Conservation (phyloP, 2,329 filamentous ascomycete genomes). For the Verticillium zaregamsianum region DNA sequence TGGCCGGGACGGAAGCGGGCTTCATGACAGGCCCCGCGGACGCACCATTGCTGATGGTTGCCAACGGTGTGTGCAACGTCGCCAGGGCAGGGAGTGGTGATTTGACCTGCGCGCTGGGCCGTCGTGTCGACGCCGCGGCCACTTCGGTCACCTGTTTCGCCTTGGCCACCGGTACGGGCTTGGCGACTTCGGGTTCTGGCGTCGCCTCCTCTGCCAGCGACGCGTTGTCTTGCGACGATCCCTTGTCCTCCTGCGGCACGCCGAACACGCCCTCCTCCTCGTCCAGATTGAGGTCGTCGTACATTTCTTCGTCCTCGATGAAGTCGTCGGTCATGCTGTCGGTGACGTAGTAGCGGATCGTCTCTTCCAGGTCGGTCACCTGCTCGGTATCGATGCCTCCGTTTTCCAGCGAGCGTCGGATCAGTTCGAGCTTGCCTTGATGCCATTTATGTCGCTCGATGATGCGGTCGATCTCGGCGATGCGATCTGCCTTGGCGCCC, state of each 20-base stretch:
- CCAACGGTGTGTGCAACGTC: constrained; percentile 73
- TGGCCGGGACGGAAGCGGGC: constrained; percentile 79
- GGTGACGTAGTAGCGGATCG: constrained; percentile 91
- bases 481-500: constrained; percentile 74
- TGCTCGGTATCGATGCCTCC: constrained; percentile 83
- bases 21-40: constrained; percentile 71
- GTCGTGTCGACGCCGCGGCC: constrained; percentile 53
- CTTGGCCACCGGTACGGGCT: constrained; percentile 36
- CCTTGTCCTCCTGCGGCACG: constrained; percentile 74
- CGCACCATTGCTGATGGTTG: constrained; percentile 55
- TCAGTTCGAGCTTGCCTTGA: constrained; percentile 84
- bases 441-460: constrained; percentile 98
- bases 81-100: constrained; percentile 90
- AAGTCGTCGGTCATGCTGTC: constrained; percentile 87
- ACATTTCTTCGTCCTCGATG: constrained; percentile 90
- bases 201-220: constrained; percentile 79
- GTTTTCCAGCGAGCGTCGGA: constrained; percentile 87
- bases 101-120: constrained; percentile 87
- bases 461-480: constrained; percentile 77
- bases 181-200: constrained; percentile 54
- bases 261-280: constrained; percentile 89
- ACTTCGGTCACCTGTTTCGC: constrained; percentile 6
- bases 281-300: constrained; percentile 88
- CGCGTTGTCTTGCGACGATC: constrained; percentile 92
- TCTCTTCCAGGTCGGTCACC: constrained; percentile 84